Evolutionary conservation across 148 eudicot genomes (phyloP).

Genomic region (Diospyros kaki): DNA sequence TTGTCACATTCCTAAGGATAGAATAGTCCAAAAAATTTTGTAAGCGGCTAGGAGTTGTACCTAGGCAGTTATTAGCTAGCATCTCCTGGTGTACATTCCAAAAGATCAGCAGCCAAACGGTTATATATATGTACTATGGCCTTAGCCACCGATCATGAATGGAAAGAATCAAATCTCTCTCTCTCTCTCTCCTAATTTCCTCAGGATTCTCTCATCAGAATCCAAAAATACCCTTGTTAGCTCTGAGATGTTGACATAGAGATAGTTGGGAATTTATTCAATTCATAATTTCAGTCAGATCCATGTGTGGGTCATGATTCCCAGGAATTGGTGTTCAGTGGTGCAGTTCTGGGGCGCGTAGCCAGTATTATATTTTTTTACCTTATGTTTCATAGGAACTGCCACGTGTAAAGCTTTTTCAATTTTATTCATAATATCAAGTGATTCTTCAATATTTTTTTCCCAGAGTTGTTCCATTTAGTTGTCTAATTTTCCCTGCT

Average conservation of each 20-base stretch:
- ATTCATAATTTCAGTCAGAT: not conserved
- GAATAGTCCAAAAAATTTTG: no score
- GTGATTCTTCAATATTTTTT: not conserved
- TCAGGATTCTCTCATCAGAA: no score
- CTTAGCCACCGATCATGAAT: no score
- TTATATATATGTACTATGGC: no score
- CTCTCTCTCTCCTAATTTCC: no score
- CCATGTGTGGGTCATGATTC: not conserved
- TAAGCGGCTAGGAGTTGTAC: no score
- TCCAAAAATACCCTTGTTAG: no score
- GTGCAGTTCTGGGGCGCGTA: not conserved
- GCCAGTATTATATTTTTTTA: not conserved
- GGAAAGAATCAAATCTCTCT: no score
- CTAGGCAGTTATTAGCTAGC: no score
- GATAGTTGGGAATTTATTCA: not conserved
- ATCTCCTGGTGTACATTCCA: no score
- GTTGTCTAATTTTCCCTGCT: not conserved
- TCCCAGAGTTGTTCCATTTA: not conserved
- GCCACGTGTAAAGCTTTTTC: not conserved
- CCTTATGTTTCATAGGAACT: not conserved
- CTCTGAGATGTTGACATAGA: not conserved
- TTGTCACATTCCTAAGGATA: no score
- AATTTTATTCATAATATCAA: not conserved
- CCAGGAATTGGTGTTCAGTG: not conserved
- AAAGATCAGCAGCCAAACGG: no score